Conservation (phyloP, 2,329 filamentous ascomycete species). For the Meredithiella fracta region DNA sequence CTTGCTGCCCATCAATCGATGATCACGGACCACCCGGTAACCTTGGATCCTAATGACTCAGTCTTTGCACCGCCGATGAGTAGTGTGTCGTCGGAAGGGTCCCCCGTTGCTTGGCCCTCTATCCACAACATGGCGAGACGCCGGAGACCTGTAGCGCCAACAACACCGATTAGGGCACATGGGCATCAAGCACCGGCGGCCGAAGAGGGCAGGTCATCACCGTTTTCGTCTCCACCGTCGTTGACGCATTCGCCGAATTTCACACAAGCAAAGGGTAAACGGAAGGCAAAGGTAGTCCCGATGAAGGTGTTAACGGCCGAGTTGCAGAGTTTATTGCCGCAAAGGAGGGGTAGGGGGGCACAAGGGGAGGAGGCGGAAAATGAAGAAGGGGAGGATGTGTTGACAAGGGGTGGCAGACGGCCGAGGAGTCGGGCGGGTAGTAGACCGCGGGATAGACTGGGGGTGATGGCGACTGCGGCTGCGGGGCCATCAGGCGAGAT, state of each 20-base stretch:
- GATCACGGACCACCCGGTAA: constrained; percentile 22
- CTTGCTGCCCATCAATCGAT: constrained; percentile 18
- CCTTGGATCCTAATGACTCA: constrained; percentile 26
- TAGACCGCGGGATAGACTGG: constrained; percentile 14
- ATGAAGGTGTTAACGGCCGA: constrained; percentile 36
- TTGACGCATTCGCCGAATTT: constrained; percentile 50
- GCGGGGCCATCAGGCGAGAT: constrained; percentile 15
- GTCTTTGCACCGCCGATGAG: constrained; percentile 40
- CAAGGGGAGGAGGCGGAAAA: constrained; percentile 22
- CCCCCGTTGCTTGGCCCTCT: constrained; percentile 33
- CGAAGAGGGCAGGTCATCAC: constrained; percentile 27
- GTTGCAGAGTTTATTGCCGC: constrained; percentile 36
- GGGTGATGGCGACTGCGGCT: too few relatives aligned
- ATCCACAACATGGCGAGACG: constrained; percentile 34
- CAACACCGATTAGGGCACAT: constrained; percentile 23
- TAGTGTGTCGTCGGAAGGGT: constrained; percentile 30
- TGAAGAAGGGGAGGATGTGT: constrained; percentile 40
- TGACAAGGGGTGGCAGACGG: constrained; percentile 23
- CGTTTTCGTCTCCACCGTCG: constrained; percentile 47
- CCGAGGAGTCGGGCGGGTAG: constrained; percentile 22
- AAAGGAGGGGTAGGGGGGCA: constrained; percentile 28
- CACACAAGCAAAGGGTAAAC: constrained; percentile 21
- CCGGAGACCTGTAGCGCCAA: constrained; percentile 24
- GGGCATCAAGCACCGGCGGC: neutral
- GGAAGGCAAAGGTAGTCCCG: constrained; percentile 23